A percentile compares a stretch with the other conserved stretches of the same genome.
phyloP scores from a whole-genome alignment of 1,284 basidiomycete species.

The Cryptococcus depauperatus region DNA sequence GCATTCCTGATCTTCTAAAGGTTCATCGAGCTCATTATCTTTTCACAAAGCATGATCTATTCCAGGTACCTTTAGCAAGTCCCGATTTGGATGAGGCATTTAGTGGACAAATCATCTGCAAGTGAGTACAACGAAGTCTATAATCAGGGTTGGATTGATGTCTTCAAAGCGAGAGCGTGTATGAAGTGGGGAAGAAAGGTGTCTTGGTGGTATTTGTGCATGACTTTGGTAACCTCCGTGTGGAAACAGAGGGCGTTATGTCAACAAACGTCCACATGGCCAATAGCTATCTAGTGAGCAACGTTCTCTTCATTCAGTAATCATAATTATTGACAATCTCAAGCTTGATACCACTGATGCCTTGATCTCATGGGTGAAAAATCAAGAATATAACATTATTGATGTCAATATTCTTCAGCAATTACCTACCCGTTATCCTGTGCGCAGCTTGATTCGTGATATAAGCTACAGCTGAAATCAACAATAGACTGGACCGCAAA shows the following conservation, averaged over 20 bases:
- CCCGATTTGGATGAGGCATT: slow-evolving; percentile 60
- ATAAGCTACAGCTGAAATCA: background rate
- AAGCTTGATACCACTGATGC: slow-evolving; percentile 79
- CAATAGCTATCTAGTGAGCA: slow-evolving; percentile 66
- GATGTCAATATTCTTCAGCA: slow-evolving; percentile 81
- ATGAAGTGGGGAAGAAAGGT: slow-evolving; percentile 52
- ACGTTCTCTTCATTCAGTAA: background rate
- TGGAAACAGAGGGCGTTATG: slow-evolving; percentile 64
- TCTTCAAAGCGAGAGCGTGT: slow-evolving; percentile 27
- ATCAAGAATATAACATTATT: slow-evolving; percentile 60
- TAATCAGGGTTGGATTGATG: background rate
- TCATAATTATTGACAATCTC: no score
- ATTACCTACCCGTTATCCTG: slow-evolving; percentile 46
- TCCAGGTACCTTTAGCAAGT: slow-evolving; percentile 67
- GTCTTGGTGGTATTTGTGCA: slow-evolving; percentile 70
- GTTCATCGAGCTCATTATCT: slow-evolving; percentile 72
- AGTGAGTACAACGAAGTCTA: slow-evolving; percentile 50
- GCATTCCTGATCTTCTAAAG: slow-evolving; percentile 58
- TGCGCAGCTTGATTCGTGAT: slow-evolving; percentile 12
- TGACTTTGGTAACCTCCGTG: slow-evolving; percentile 81
- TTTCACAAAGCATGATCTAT: slow-evolving; percentile 62
- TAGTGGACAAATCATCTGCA: slow-evolving; percentile 72
- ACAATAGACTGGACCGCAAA: slow-evolving; percentile 18
- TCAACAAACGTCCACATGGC: slow-evolving; percentile 67
- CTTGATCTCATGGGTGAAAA: slow-evolving; percentile 66